Percentiles rank a stretch among this genome's conserved stretches.
phyloP scores from a whole-genome alignment of 768 basidiomycete genomes.

The Ramaria sp. region DNA sequence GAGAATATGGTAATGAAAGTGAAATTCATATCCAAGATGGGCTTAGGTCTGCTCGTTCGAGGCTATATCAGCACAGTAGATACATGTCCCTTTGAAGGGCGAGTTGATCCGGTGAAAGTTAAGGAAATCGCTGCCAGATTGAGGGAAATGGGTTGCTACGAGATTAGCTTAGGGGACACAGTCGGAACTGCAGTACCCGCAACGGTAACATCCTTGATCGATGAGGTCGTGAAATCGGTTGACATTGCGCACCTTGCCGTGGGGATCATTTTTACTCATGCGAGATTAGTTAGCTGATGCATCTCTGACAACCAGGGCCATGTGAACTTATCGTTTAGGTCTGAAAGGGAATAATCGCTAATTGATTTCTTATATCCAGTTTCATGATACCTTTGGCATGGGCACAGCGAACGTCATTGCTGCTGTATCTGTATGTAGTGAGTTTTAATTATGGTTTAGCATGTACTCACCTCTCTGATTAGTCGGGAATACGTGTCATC shows the following conservation, averaged over 20 bases:
- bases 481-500: conserved; percentile 68
- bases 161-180: conserved; percentile 87
- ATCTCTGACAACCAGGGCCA: background rate
- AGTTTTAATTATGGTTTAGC: conserved; percentile 7
- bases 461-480: conserved; percentile 10
- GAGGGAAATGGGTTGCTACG: conserved; percentile 87
- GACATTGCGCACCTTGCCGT: conserved; percentile 64
- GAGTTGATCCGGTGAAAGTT: conserved; percentile 51
- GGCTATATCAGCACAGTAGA: conserved; percentile 84
- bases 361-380: conserved; percentile 30
- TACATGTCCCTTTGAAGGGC: conserved; percentile 80
- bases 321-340: background rate
- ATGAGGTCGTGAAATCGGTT: conserved; percentile 52
- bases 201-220: conserved; percentile 55
- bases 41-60: conserved; percentile 45
- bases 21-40: background rate
- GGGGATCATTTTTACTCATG: conserved; percentile 14
- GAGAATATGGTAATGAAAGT: background rate
- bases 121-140: conserved; percentile 61
- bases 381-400: conserved; percentile 86
- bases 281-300: conserved; percentile 1
- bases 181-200: conserved; percentile 76
- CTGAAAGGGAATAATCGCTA: background rate
- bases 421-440: conserved; percentile 31
- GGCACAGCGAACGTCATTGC: conserved; percentile 67